Base-by-base conservation (phyloP, 2,329 filamentous ascomycete genomes). In the Sporothrix luriei region DNA sequence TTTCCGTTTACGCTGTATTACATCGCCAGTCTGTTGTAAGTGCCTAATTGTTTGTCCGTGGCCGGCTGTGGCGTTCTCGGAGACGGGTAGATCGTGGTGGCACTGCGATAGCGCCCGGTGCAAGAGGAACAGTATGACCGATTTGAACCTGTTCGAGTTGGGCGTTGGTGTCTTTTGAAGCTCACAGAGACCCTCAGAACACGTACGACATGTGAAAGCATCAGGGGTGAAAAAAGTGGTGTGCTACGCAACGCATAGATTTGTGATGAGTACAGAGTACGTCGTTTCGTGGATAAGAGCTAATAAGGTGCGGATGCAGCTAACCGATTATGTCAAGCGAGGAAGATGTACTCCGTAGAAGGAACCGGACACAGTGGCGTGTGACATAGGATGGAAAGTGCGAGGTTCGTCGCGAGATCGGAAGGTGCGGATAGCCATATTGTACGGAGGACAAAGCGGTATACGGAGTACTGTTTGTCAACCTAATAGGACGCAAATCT, bases 261-360 rank as follows among this genome's bases (percentile, higher is more conserved):
- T 59, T 24, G 38, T 16, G 52, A 49, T 68, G 40, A 14, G 52
- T n/a, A 59, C 62, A 21, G 29, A 19, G 16, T 65, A 19, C 13
- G 5, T 29, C 29, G 29, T 29, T 33, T 6, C 13, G 14, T 10
- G 24, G 38, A n/a, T 40, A 48, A 62, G 40, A 48, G 49, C 6
- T 16, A 66, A 26, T 26, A 33, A 21, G n/a, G 51, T 49, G 21
- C 40, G n/a, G 51, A 67, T 67, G 51, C 65, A 67, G 16, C 24
- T 68, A 59, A 57, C n/a, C 66, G 66, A 55, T 6, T 16, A 13
- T 29, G 49, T 14, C 9, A 19, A 26, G 13, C 29, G 29, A 16
- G 26, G 62, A 14, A 51, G 26, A 54, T 11, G 29, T n/a, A n/a
- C n/a, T n/a, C n/a, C n/a, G n/a, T 29, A 11, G 48, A 52, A 54